A percentile compares a stretch with the other conserved stretches of the same genome.
Evolutionary conservation across 208 protist species (phyloP).

Genomic region (Tritrichomonas musculus): DNA sequence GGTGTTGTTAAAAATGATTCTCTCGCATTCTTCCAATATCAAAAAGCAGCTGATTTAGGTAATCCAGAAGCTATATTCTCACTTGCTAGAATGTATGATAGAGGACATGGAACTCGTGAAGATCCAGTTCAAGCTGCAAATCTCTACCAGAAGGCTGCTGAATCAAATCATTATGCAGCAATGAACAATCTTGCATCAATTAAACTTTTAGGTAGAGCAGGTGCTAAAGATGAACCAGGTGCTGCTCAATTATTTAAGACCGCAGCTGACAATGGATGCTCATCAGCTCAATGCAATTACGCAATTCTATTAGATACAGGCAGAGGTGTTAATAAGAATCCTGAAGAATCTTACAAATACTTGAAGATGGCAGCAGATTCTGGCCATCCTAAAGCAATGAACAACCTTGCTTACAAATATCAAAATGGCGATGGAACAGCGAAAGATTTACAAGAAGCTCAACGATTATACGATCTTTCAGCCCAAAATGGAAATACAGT

Average conservation of each 20-base stretch:
- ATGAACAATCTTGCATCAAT: constrained; percentile 12
- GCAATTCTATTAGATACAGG: neutral
- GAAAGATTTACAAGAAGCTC: neutral
- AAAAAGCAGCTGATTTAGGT: neutral
- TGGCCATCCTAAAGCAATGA: neutral
- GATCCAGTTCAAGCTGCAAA: neutral
- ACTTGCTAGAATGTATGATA: neutral
- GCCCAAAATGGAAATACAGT: neutral
- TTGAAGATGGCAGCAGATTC: neutral
- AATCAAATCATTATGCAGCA: constrained; percentile 5
- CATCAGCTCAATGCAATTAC: neutral
- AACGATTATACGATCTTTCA: neutral
- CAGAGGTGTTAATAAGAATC: neutral
- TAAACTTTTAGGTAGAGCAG: neutral
- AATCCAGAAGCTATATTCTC: neutral
- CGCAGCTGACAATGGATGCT: neutral
- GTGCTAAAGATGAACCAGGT: neutral
- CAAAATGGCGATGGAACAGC: neutral
- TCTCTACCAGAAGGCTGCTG: neutral
- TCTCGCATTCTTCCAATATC: neutral
- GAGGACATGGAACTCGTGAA: neutral
- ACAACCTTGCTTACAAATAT: constrained; percentile 4
- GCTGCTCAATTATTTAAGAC: neutral
- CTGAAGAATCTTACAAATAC: neutral
- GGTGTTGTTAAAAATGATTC: neutral